Evolutionary conservation across 306 rosid genomes (phyloP).

Genomic region (Fagus crenata): DNA sequence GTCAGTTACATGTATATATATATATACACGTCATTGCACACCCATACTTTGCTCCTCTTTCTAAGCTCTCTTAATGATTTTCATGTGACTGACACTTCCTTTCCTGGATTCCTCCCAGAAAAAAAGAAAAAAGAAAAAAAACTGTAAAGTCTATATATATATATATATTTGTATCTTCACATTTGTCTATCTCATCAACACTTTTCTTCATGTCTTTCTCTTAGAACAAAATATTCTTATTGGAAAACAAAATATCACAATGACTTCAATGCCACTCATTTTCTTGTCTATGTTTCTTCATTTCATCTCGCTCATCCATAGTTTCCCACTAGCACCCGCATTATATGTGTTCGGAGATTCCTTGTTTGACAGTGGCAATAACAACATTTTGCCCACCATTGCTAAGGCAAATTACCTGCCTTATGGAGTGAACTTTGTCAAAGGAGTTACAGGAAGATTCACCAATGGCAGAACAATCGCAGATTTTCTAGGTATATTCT

Average conservation of each 20-base stretch:
- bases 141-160: neutral
- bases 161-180: neutral
- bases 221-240: neutral
- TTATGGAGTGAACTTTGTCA: conserved; percentile 41
- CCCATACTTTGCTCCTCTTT: neutral
- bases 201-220: neutral
- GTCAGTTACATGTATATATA: neutral
- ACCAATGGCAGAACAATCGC: conserved; percentile 58
- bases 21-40: neutral
- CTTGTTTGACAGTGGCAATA: conserved; percentile 52
- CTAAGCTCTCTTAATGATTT: neutral
- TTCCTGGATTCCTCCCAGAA: neutral
- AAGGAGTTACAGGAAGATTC: conserved; percentile 58
- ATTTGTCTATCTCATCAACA: neutral
- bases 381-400: conserved; percentile 47
- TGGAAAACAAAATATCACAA: conserved; percentile 5
- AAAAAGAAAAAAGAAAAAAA: neutral
- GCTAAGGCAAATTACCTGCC: conserved; percentile 51
- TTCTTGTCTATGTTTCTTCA: conserved; percentile 5
- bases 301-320: neutral
- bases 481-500: conserved; percentile 41
- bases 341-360: conserved; percentile 62
- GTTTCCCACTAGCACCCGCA: conserved; percentile 45
- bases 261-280: neutral
- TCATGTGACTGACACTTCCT: neutral